These are phyloP conservation scores for Petrea volubilis DNA, from an alignment of 257 asterid genomes.

Conservation along the genomic window DNA sequence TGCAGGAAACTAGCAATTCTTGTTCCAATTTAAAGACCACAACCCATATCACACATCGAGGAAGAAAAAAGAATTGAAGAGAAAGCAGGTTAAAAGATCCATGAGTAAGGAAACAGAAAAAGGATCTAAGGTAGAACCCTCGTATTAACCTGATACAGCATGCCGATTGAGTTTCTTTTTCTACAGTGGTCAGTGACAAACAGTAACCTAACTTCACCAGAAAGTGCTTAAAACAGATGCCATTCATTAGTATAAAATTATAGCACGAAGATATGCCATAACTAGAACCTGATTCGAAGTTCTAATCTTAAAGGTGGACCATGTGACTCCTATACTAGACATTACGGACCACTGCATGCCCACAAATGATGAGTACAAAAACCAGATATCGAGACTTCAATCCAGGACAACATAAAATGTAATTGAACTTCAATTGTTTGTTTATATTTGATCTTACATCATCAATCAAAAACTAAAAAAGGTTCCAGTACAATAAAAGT, in stretches of 20 bases:
- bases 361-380: slow-evolving; percentile 1
- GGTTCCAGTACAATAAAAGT: neutral
- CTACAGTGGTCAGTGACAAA: neutral
- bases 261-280: neutral
- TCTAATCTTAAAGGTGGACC: neutral
- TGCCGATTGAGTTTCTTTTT: neutral
- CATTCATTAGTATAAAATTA: neutral
- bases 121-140: neutral
- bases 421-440: neutral
- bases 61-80: neutral
- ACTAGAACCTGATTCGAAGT: neutral
- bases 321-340: neutral
- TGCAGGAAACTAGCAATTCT: neutral
- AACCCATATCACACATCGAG: neutral
- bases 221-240: slow-evolving; percentile 2
- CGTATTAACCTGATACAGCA: neutral
- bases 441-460: neutral
- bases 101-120: neutral
- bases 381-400: slow-evolving; percentile 4
- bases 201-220: slow-evolving; percentile 5
- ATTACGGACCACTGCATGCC: slow-evolving; percentile 12
- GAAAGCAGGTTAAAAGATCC: neutral
- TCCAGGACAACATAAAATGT: neutral
- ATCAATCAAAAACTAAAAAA: neutral
- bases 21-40: neutral